Evolutionary conservation across 2,329 filamentous ascomycete species (phyloP).

Genomic region (Talaromyces piceae): DNA sequence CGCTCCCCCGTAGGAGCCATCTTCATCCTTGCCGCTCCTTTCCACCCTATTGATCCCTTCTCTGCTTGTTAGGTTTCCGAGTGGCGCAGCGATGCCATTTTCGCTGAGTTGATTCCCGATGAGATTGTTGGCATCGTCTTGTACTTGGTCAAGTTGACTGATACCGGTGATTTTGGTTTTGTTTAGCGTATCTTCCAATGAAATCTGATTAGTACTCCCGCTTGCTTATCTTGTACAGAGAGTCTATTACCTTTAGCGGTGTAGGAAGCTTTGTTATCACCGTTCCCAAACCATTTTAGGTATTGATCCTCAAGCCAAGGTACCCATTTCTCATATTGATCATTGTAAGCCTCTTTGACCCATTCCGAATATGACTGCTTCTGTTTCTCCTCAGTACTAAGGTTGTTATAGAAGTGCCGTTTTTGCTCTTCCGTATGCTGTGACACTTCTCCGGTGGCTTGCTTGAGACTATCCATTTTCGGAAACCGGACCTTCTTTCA

Average conservation of each 20-base stretch:
- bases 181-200: conserved; percentile 39
- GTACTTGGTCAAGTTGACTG: conserved; percentile 44
- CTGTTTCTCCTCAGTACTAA: conserved; percentile 13
- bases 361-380: conserved; percentile 29
- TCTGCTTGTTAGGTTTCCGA: conserved; percentile 43
- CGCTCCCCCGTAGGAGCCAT: conserved; percentile 32
- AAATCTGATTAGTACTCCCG: neutral
- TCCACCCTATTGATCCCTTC: conserved; percentile 49
- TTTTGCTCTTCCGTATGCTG: conserved; percentile 16
- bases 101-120: conserved; percentile 46
- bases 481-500: too few species aligned
- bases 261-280: conserved; percentile 50
- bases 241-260: conserved; percentile 43
- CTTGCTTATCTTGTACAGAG: neutral
- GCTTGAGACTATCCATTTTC: conserved; percentile 5
- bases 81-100: conserved; percentile 43
- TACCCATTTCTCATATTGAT: conserved; percentile 49
- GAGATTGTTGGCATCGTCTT: conserved; percentile 45
- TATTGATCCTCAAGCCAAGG: conserved; percentile 52
- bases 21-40: conserved; percentile 48
- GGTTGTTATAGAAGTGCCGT: conserved; percentile 14
- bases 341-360: conserved; percentile 42
- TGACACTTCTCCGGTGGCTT: conserved; percentile 1
- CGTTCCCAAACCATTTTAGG: conserved; percentile 47
- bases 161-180: conserved; percentile 47